phyloP scores from a whole-genome alignment of 805 yeast species.

The Yamadazyma scolyti region DNA sequence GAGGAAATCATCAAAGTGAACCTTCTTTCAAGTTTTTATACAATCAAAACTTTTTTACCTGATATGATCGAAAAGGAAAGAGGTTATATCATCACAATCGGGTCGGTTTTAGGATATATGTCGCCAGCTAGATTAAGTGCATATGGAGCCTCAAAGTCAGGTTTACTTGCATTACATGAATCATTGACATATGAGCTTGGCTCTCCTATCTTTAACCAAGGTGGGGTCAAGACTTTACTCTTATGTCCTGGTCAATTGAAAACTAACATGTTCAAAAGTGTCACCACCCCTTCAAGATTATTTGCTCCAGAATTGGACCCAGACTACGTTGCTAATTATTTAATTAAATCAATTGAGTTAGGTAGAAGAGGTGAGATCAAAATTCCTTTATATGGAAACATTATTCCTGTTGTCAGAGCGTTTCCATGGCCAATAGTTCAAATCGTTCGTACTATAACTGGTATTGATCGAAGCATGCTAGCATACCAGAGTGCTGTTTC shows the following conservation, averaged over 20 bases:
- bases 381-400: constrained; percentile 71
- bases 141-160: constrained; percentile 91
- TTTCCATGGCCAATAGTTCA: constrained; percentile 69
- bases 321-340: constrained; percentile 53
- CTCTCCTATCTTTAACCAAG: constrained; percentile 39
- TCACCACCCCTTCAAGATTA: constrained; percentile 66
- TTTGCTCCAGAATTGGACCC: constrained; percentile 86
- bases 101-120: constrained; percentile 81
- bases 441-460: constrained; percentile 53
- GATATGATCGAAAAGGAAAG: constrained; percentile 57
- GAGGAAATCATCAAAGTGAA: constrained; percentile 64
- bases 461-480: constrained; percentile 58
- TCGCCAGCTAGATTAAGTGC: constrained; percentile 79
- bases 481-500: constrained; percentile 15
- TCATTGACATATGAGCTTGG: constrained; percentile 70
- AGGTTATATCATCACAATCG: constrained; percentile 78
- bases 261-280: constrained; percentile 71
- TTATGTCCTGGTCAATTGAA: constrained; percentile 86
- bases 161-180: constrained; percentile 79
- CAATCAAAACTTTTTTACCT: constrained; percentile 70
- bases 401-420: constrained; percentile 67
- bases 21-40: constrained; percentile 63
- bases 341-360: constrained; percentile 51
- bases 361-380: constrained; percentile 70
- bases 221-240: constrained; percentile 67